Conservation (phyloP, 164 flowering plant species). For the Chimonanthus salicifolius region DNA sequence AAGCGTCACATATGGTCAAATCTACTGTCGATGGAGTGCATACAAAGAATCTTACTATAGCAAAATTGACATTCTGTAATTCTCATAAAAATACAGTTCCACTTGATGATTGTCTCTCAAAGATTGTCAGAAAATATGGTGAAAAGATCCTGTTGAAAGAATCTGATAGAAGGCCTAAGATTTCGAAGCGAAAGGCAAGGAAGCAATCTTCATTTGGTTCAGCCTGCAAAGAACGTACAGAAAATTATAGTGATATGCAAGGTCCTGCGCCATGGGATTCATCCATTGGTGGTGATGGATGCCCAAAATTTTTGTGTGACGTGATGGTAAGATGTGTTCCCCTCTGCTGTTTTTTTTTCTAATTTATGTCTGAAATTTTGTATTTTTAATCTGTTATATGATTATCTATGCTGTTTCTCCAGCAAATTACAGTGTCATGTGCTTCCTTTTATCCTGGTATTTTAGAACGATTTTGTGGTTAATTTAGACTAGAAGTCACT, state of each 20-base stretch:
- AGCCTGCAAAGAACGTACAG: slow-evolving; percentile 21
- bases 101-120: slow-evolving; percentile 42
- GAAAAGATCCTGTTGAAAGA: slow-evolving; percentile 66
- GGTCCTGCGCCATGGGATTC: slow-evolving; percentile 85
- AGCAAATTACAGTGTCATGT: too few species aligned
- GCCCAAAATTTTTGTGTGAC: slow-evolving; percentile 90
- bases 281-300: slow-evolving; percentile 77
- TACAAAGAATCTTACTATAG: slow-evolving; percentile 10
- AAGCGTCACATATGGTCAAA: slow-evolving; percentile 52
- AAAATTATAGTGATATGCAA: slow-evolving; percentile 44
- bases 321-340: slow-evolving; percentile 63
- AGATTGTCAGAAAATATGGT: slow-evolving; percentile 48
- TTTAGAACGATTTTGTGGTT: neutral
- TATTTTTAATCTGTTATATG: too few species aligned
- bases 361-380: neutral
- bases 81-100: slow-evolving; percentile 24
- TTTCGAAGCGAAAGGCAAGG: slow-evolving; percentile 52
- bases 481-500: neutral
- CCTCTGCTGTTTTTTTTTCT: neutral
- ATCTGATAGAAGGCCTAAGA: slow-evolving; percentile 59
- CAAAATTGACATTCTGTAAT: slow-evolving; percentile 14
- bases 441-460: neutral
- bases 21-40: slow-evolving; percentile 29
- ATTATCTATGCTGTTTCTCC: too few species aligned
- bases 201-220: slow-evolving; percentile 23